Evolutionary conservation across 2,329 filamentous ascomycete species (phyloP).

Genomic region (Thelonectria olida): DNA sequence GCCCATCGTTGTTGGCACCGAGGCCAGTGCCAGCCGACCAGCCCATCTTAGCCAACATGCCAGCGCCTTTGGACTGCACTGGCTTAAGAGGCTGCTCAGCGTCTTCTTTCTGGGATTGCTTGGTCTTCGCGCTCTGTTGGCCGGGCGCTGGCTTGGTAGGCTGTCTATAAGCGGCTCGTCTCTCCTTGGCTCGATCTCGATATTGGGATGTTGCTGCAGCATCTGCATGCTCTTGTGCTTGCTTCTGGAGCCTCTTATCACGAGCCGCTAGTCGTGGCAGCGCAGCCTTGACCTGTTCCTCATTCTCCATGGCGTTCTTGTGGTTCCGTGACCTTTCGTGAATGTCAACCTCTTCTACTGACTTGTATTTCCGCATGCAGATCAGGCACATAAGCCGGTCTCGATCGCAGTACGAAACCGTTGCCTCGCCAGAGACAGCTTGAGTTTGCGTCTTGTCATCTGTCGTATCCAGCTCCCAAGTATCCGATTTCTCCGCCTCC

Average conservation of each 20-base stretch:
- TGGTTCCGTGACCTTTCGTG: constrained; percentile 56
- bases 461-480: constrained; percentile 17
- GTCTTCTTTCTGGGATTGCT: constrained; percentile 32
- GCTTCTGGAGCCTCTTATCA: constrained; percentile 49
- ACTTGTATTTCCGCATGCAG: constrained; percentile 59
- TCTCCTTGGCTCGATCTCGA: constrained; percentile 74
- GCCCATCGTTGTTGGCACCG: constrained; percentile 69
- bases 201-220: constrained; percentile 53
- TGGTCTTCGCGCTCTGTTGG: constrained; percentile 48
- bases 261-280: constrained; percentile 49
- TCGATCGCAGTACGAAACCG: constrained; percentile 66
- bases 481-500: constrained; percentile 18
- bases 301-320: constrained; percentile 50
- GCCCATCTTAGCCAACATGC: constrained; percentile 77
- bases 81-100: constrained; percentile 39
- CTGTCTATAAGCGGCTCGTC: constrained; percentile 70
- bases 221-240: constrained; percentile 36
- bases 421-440: constrained; percentile 7
- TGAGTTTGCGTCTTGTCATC: constrained; percentile 4
- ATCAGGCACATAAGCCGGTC: constrained; percentile 57
- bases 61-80: constrained; percentile 68
- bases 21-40: constrained; percentile 73
- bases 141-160: constrained; percentile 59
- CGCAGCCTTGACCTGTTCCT: constrained; percentile 60
- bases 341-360: constrained; percentile 51